Percentiles rank a stretch among this genome's conserved stretches.
phyloP scores from a whole-genome alignment of 495 filamentous ascomycete genomes.

The Schizothecium vesticola region DNA sequence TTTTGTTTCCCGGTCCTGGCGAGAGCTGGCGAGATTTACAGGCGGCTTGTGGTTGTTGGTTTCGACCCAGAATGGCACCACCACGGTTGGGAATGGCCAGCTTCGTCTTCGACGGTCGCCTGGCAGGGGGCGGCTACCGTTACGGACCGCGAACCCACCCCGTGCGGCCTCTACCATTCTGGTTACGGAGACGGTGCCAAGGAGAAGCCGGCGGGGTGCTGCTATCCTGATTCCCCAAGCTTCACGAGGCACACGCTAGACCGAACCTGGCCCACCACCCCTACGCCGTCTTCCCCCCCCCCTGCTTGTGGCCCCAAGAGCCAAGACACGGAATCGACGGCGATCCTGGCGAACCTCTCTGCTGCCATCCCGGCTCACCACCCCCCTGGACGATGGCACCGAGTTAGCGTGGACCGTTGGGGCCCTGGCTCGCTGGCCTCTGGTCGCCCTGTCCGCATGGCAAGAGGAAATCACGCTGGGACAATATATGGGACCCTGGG shows the following conservation, averaged over 20 bases:
- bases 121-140: not conserved
- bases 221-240: slow-evolving; percentile 2
- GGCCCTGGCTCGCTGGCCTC: slow-evolving; percentile 6
- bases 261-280: slow-evolving; percentile 1
- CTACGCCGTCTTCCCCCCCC: not conserved
- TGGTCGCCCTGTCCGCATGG: slow-evolving; percentile 13
- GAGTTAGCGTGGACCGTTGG: slow-evolving; percentile 8
- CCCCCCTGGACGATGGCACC: slow-evolving; percentile 4
- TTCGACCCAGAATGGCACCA: not conserved
- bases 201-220: slow-evolving; percentile 4
- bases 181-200: slow-evolving; percentile 1
- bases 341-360: slow-evolving; percentile 1
- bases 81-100: not conserved
- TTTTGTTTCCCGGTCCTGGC: not conserved
- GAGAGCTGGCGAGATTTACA: not conserved
- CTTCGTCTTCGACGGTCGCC: not conserved
- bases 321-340: slow-evolving; percentile 8
- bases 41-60: not conserved
- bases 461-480: slow-evolving; percentile 20
- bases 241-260: not conserved
- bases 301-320: slow-evolving; percentile 6
- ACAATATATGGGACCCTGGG: slow-evolving; percentile 19
- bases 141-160: slow-evolving; percentile 6
- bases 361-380: slow-evolving; percentile 1
- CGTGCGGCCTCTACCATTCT: not conserved